Evolutionary conservation across 176 grass and related monocot genomes (phyloP).

Genomic region (Raddia distichophylla): DNA sequence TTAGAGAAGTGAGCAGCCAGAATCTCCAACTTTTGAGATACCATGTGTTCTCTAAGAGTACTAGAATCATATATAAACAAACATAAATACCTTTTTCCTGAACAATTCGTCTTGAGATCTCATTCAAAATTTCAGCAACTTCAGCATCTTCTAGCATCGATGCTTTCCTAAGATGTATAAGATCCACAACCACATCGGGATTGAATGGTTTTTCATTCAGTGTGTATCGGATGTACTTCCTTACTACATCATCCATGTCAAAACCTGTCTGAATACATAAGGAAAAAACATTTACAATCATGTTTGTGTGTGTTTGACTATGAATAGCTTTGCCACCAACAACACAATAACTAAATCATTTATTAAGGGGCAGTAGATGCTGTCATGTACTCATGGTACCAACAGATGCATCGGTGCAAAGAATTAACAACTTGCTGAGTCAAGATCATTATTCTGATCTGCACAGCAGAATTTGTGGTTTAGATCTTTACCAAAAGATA

Average conservation of each 20-base stretch:
- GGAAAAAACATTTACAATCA: constrained; percentile 21
- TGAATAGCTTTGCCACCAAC: constrained; percentile 4
- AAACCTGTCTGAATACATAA: constrained; percentile 77
- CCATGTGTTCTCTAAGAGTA: background rate
- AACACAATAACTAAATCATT: constrained; percentile 1
- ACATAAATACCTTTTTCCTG: constrained; percentile 70
- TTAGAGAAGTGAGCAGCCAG: background rate
- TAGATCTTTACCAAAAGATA: background rate
- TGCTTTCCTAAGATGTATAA: constrained; percentile 93
- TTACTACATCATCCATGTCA: constrained; percentile 85
- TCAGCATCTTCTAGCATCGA: constrained; percentile 76
- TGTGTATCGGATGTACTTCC: constrained; percentile 93
- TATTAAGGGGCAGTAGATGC: constrained; percentile 20
- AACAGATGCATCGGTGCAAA: background rate
- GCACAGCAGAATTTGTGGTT: constrained; percentile 11
- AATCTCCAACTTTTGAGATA: constrained; percentile 17
- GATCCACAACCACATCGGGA: constrained; percentile 65
- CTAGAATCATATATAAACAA: constrained; percentile 26
- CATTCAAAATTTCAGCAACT: constrained; percentile 89
- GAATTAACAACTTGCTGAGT: constrained; percentile 22
- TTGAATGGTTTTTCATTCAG: constrained; percentile 94
- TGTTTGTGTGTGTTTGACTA: background rate
- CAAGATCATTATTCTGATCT: constrained; percentile 24
- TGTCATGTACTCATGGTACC: background rate
- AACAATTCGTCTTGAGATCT: constrained; percentile 90